Conservation (phyloP, 1,284 basidiomycete species). For the Caloboletus firmus region DNA sequence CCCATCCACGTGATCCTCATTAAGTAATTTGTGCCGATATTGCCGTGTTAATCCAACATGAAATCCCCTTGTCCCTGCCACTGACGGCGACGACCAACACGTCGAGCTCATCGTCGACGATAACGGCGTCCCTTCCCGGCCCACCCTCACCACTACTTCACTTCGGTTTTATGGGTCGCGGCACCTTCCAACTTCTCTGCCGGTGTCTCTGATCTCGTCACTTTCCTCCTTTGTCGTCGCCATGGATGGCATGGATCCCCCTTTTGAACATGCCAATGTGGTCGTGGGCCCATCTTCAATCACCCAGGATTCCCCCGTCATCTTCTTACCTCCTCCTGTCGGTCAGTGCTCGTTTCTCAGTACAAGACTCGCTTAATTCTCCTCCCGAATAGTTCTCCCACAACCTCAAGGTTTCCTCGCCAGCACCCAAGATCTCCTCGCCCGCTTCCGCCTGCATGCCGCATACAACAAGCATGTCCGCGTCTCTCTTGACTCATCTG, state of each 20-base stretch:
- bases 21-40: conserved; percentile 35
- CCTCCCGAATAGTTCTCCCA: conserved; percentile 32
- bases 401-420: conserved; percentile 51
- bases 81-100: conserved; percentile 34
- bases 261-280: conserved; percentile 27
- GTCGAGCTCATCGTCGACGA: conserved; percentile 33
- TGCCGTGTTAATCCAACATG: conserved; percentile 34
- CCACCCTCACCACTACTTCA: neutral
- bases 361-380: conserved; percentile 12
- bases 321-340: conserved; percentile 31
- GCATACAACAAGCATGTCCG: conserved; percentile 78
- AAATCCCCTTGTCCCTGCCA: conserved; percentile 39
- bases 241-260: conserved; percentile 32
- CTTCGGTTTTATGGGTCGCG: conserved; percentile 23
- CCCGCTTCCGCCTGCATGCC: conserved; percentile 62
- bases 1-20: conserved; percentile 24
- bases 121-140: conserved; percentile 18
- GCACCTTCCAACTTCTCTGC: conserved; percentile 6
- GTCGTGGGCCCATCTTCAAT: conserved; percentile 36
- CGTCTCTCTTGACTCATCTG: conserved; percentile 38
- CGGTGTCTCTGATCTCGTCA: conserved; percentile 30
- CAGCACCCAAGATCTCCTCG: conserved; percentile 73
- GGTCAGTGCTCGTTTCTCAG: conserved; percentile 20
- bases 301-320: conserved; percentile 21
- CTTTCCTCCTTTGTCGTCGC: conserved; percentile 17